Evolutionary conservation across 1,284 basidiomycete genomes (phyloP).

Genomic region (Trichosporon coremiiforme): DNA sequence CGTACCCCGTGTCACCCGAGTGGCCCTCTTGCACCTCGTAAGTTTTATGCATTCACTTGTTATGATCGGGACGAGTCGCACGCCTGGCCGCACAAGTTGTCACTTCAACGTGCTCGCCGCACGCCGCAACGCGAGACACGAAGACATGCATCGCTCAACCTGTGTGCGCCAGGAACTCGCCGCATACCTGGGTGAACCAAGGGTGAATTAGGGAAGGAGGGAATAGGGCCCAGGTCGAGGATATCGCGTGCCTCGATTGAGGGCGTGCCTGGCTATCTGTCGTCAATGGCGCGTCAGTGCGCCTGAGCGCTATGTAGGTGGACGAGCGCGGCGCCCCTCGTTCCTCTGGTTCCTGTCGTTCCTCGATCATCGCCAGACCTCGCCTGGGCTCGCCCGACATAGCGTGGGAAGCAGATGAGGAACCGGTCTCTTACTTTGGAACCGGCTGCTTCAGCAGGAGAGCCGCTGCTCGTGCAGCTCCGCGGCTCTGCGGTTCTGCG

Average conservation of each 20-base stretch:
- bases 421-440: conserved; percentile 5
- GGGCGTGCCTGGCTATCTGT: not conserved
- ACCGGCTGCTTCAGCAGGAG: not conserved
- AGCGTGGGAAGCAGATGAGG: conserved; percentile 7
- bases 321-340: not conserved
- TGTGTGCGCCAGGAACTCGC: too few species aligned
- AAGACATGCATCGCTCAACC: too few species aligned
- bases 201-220: conserved; percentile 10
- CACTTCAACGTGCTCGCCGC: too few species aligned
- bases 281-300: not conserved
- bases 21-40: not conserved
- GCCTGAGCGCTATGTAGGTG: too few species aligned
- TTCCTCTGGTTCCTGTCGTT: too few species aligned
- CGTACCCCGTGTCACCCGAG: not conserved
- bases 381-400: not conserved
- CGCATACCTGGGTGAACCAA: not conserved
- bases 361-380: too few species aligned
- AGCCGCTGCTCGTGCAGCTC: not conserved
- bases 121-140: not conserved
- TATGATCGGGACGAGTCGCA: conserved; percentile 5
- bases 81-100: not conserved
- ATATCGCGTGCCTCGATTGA: not conserved
- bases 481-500: not conserved
- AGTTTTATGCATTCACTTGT: conserved; percentile 8
- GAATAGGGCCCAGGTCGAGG: too few species aligned